Evolutionary conservation across 1,139 yeast species (phyloP), one percentile per base, ranked within the genome.

Genomic region (Suhomyces bribrorum): DNA sequence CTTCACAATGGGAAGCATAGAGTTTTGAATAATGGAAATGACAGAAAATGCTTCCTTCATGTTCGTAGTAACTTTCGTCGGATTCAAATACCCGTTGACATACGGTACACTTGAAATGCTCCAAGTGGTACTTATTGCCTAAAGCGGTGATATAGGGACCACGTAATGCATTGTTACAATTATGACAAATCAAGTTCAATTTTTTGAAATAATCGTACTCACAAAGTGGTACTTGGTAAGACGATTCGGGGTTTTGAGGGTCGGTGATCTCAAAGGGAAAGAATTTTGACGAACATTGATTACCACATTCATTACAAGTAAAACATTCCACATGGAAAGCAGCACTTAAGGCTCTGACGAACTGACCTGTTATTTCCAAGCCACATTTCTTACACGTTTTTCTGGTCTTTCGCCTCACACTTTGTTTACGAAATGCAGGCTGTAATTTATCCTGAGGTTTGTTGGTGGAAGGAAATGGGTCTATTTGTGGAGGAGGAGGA

Each of bases 101-200:
- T 20, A 88, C 81, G 11, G 87, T 83, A 64, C 98, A 92, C 40
- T 88, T 86, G 62, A 94, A 94, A 62, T 94, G 98, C 49, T 94
- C 97, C 40, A 92, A 82, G 55, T 94, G 98, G 59, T 89, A 94
- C 54, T 92, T 87, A 52, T 84, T 80, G 11, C 95, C 96, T 53
- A 90, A 75, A 0, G 97, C 97, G 1, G 96, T 89, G 44, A 90
- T 89, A 60, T 92, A 92, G 1, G 96, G 87, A 0, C 97, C 97
- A 50, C 97, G 69, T 37, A 94, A 71, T 1, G 96, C 96, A 25
- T 75, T 77, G 49, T 87, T 79, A 64, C 99, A 94, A 25, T 81
- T 86, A 55, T 75, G 77, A 56, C 99, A 94, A 22, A 92, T 77
- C 41, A 92, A 71, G 43, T 87, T 86, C 43, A 89, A 75, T 50